Base-by-base conservation (phyloP, 169 alveolate genomes). In the Cryptosporidium bovis region DNA sequence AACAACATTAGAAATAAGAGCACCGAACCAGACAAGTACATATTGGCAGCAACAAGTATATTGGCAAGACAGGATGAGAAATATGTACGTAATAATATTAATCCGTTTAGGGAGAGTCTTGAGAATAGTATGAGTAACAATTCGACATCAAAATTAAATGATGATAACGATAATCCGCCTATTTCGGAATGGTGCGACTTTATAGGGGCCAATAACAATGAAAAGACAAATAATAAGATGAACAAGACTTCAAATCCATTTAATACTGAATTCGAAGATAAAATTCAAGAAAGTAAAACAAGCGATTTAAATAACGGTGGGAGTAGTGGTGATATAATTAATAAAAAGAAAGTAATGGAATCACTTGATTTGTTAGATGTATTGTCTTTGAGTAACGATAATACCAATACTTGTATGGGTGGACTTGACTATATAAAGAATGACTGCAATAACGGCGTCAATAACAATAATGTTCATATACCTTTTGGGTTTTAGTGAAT, bases 121-220 rank as follows among this genome's bases (percentile, higher is more conserved):
- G 29, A 53, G 29, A 53, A 53, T 53, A 20, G 16, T 24, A 24
- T 24, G 27, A 24, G 27, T 24, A 24, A 24, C 27, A 24, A 24
- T 24, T 24, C 27, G 27, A 24, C 0, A 48, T 48, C 55, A 48
- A 16, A 0, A 48, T 48, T 16, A 13, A 48, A 53, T 13, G 6
- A 16, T 12, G 48, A 20, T 16, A 60, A 46, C 2, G 65, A 50
- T 2, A 51, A 31, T 34, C 27, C 13, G 10, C 31, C 15, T 27
- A 20, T 16, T 16, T 51, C 65, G 12, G 83, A 69, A 29, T 69
- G 83, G 83, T 20, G 66, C 27, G 18, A 64, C 16, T 69, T 69
- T 36, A 64, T 53, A 3, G 83, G 67, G 31, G 83, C 83, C 5
- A 64, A 53, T 24, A 13, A 20, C 3, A 15, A 18, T 27, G 65